Conservation (phyloP, 805 yeast species). For the Priceomyces carsonii region DNA sequence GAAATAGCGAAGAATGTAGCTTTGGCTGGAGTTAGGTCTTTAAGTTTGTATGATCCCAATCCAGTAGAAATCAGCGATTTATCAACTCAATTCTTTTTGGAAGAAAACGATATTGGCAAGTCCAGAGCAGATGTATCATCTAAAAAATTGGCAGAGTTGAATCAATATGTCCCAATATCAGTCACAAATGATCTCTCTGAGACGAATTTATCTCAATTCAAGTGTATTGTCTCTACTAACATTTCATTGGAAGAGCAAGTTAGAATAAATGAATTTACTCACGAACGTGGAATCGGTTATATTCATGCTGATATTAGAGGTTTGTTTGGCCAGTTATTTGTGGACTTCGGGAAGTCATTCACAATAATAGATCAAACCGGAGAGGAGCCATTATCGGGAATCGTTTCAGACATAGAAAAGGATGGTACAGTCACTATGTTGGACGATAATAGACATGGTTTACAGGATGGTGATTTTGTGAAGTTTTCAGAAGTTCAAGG, state of each 20-base stretch:
- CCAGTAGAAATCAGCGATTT: conserved; percentile 69
- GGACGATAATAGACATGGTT: conserved; percentile 89
- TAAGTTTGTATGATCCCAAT: conserved; percentile 80
- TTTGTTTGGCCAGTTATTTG: conserved; percentile 83
- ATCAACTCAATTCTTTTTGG: conserved; percentile 85
- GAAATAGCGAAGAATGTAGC: conserved; percentile 97
- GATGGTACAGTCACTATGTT: conserved; percentile 92
- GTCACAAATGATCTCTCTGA: conserved; percentile 59
- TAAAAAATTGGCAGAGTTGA: conserved; percentile 73
- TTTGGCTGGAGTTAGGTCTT: conserved; percentile 93
- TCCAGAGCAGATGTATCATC: conserved; percentile 75
- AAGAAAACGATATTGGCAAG: conserved; percentile 71
- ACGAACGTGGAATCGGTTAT: conserved; percentile 69
- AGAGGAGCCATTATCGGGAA: conserved; percentile 87
- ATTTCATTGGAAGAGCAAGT: conserved; percentile 71
- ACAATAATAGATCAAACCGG: conserved; percentile 84
- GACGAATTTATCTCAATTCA: conserved; percentile 56
- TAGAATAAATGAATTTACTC: conserved; percentile 73
- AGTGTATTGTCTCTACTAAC: conserved; percentile 85
- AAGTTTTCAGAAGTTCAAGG: conserved; percentile 87
- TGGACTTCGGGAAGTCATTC: conserved; percentile 84
- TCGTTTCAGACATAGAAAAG: conserved; percentile 82
- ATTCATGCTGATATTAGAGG: conserved; percentile 85
- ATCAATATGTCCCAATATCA: conserved; percentile 85
- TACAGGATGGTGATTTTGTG: conserved; percentile 89